phyloP scores from a whole-genome alignment of 2,329 filamentous ascomycete genomes.

The Neopestalotiopsis sp. region DNA sequence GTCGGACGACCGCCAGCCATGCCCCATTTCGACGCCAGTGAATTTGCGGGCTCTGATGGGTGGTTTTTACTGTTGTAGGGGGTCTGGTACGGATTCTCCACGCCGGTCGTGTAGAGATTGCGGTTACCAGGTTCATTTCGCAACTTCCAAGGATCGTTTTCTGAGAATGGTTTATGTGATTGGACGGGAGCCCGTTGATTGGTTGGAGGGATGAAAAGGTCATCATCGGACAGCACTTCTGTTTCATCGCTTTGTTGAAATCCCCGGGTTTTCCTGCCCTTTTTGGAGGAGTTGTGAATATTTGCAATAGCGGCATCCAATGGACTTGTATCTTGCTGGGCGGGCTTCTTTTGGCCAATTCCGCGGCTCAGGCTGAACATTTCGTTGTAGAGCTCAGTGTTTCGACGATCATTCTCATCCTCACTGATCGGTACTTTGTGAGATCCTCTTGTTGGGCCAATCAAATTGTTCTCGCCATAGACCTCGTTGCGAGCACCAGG shows the following conservation, averaged over 20 bases:
- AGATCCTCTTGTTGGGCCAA: conserved; percentile 16
- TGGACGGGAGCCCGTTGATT: neutral
- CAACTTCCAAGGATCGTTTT: conserved; percentile 9
- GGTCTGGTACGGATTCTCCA: conserved; percentile 5
- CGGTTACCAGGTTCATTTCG: conserved; percentile 2
- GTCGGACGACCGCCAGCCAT: conserved; percentile 30
- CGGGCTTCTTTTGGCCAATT: conserved; percentile 18
- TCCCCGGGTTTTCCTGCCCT: neutral
- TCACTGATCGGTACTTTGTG: conserved; percentile 24
- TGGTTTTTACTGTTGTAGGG: conserved; percentile 21
- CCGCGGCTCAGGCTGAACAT: conserved; percentile 23
- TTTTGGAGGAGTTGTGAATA: neutral
- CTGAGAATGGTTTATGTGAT: neutral
- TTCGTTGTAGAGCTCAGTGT: conserved; percentile 18
- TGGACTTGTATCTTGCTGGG: neutral
- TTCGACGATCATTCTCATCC: conserved; percentile 27
- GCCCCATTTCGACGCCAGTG: conserved; percentile 30
- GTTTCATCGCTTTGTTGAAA: neutral
- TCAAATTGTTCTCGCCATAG: conserved; percentile 35
- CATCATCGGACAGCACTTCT: neutral
- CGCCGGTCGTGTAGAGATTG: neutral
- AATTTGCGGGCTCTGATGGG: conserved; percentile 25
- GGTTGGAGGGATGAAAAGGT: neutral
- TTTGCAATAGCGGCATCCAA: neutral
- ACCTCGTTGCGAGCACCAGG: conserved; percentile 34